Conservation (phyloP, 108 stramenopile species). For the Nitzschia putrida region DNA sequence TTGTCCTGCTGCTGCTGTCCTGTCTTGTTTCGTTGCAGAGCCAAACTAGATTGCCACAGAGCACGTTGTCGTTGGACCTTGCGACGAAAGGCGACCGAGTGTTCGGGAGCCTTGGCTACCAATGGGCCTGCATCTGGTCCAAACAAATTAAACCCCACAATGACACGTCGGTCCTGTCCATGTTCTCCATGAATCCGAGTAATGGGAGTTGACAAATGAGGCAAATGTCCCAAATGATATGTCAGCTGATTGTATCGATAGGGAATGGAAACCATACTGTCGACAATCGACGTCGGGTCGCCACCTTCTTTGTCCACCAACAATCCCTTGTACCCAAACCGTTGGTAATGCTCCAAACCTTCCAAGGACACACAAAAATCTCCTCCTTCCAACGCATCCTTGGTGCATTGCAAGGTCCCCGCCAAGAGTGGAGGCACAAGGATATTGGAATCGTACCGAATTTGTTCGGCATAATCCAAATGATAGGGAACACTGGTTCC, state of each 20-base stretch:
- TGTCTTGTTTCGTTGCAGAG: slow-evolving; percentile 3
- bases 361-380: slow-evolving; percentile 63
- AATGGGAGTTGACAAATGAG: slow-evolving; percentile 65
- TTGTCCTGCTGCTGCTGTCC: background rate
- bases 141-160: slow-evolving; percentile 84
- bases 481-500: slow-evolving; percentile 75
- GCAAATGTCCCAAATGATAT: slow-evolving; percentile 67
- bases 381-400: slow-evolving; percentile 60
- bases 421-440: slow-evolving; percentile 80
- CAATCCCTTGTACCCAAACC: slow-evolving; percentile 74
- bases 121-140: slow-evolving; percentile 55
- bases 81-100: slow-evolving; percentile 64
- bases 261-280: slow-evolving; percentile 40
- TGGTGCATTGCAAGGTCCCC: slow-evolving; percentile 77
- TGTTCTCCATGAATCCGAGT: slow-evolving; percentile 29
- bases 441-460: slow-evolving; percentile 73
- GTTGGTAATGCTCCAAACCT: slow-evolving; percentile 71
- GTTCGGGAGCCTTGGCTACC: slow-evolving; percentile 70
- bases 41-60: background rate
- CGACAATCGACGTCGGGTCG: background rate
- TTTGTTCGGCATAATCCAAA: slow-evolving; percentile 83
- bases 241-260: slow-evolving; percentile 74
- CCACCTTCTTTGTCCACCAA: background rate
- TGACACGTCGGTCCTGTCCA: slow-evolving; percentile 55
- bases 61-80: slow-evolving; percentile 57